Evolutionary conservation across 2,329 filamentous ascomycete genomes (phyloP).

Genomic region (Calonectria montana): DNA sequence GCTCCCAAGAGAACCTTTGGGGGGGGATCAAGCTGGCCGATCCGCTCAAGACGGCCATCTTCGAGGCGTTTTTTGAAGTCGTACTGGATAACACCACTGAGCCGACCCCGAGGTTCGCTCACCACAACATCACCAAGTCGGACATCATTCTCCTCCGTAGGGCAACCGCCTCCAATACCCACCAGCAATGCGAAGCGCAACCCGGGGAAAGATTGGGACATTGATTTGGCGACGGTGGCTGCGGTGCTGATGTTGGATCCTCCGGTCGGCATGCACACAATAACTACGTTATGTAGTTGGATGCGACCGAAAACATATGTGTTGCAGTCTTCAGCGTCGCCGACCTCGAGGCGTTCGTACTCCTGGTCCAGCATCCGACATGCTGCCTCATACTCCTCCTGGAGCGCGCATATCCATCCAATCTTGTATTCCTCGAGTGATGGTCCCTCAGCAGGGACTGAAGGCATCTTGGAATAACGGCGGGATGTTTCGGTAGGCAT

Average conservation of each 20-base stretch:
- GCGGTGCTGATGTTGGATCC: conserved; percentile 1
- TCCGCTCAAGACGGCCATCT: neutral
- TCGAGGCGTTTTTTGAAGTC: neutral
- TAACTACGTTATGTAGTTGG: conserved; percentile 9
- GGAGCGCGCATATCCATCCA: neutral
- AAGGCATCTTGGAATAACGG: neutral
- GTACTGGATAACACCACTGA: neutral
- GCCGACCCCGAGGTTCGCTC: neutral
- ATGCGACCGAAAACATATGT: neutral
- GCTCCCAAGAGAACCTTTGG: neutral
- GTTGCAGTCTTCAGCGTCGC: neutral
- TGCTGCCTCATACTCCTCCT: neutral
- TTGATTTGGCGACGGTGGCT: neutral
- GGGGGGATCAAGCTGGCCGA: neutral
- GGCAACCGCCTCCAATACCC: conserved; percentile 27
- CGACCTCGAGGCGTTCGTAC: neutral
- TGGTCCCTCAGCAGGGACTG: neutral
- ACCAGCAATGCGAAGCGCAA: conserved; percentile 21
- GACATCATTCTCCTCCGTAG: conserved; percentile 19
- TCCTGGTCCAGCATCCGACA: neutral
- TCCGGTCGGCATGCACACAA: neutral
- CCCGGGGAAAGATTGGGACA: neutral
- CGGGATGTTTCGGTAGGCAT: neutral
- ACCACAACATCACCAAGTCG: conserved; percentile 2
- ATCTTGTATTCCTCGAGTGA: neutral